Evolutionary conservation across 768 basidiomycete species (phyloP).

Genomic region (Tylopilus plumbeoviolaceoides): DNA sequence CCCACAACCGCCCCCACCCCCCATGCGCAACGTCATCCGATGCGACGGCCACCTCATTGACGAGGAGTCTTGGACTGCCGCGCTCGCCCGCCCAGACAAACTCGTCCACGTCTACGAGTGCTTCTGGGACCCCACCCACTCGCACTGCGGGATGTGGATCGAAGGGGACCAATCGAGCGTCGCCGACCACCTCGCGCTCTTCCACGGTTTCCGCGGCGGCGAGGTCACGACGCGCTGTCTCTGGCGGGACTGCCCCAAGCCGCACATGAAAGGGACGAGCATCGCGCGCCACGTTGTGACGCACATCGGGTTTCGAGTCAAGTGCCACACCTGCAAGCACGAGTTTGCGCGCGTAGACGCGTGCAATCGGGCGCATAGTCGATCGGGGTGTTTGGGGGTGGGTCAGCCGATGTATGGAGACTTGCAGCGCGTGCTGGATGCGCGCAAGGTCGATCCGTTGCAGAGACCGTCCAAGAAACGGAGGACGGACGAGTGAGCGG

Average conservation of each 20-base stretch:
- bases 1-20: background rate
- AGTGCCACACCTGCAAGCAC: slow-evolving; percentile 28
- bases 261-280: slow-evolving; percentile 31
- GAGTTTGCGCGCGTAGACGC: slow-evolving; percentile 33
- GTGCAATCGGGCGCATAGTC: slow-evolving; percentile 32
- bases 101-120: slow-evolving; percentile 29
- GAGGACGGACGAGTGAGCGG: slow-evolving; percentile 22
- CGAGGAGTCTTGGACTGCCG: slow-evolving; percentile 25
- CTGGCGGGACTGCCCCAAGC: slow-evolving; percentile 27
- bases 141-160: slow-evolving; percentile 32
- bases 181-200: slow-evolving; percentile 30
- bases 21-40: slow-evolving; percentile 16
- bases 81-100: slow-evolving; percentile 21
- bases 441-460: slow-evolving; percentile 23
- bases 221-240: slow-evolving; percentile 30
- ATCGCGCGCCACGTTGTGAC: slow-evolving; percentile 33
- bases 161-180: slow-evolving; percentile 33
- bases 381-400: slow-evolving; percentile 29
- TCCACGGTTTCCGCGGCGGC: slow-evolving; percentile 29
- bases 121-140: slow-evolving; percentile 23
- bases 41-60: slow-evolving; percentile 28
- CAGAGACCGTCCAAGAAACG: slow-evolving; percentile 28
- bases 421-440: slow-evolving; percentile 23
- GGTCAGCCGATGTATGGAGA: slow-evolving; percentile 31
- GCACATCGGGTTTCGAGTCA: slow-evolving; percentile 29